A percentile compares a stretch with the other conserved stretches of the same genome.
These are phyloP conservation scores for Chlorella variabilis DNA, from an alignment of 163 green algal species.

Conservation along the genomic window DNA sequence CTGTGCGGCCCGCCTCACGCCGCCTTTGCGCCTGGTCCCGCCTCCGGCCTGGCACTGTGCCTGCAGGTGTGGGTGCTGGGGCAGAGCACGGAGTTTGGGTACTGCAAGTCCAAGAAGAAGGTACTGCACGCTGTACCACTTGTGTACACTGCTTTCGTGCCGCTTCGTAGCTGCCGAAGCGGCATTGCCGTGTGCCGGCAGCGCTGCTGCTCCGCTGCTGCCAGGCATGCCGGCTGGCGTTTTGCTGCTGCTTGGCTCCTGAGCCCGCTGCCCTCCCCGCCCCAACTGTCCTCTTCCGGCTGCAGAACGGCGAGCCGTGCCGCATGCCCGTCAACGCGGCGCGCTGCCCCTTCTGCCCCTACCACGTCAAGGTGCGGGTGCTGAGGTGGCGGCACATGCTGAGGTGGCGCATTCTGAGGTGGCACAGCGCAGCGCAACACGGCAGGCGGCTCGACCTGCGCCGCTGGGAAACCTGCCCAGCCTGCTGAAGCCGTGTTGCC, in stretches of 20 bases:
- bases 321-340: constrained; percentile 62
- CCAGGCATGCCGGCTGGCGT: too few species aligned
- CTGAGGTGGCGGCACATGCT: too few species aligned
- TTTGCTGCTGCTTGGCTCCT: too few species aligned
- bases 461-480: too few species aligned
- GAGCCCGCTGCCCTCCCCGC: neutral
- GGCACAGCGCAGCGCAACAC: neutral
- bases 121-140: constrained; percentile 9
- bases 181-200: neutral
- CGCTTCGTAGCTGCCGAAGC: neutral
- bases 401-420: too few species aligned
- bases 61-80: constrained; percentile 55
- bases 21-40: neutral
- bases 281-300: too few species aligned
- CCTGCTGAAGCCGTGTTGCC: too few species aligned
- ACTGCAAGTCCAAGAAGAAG: constrained; percentile 62
- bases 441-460: too few species aligned
- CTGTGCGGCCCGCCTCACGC: neutral
- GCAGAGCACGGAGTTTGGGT: constrained; percentile 60
- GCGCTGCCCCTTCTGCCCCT: constrained; percentile 69
- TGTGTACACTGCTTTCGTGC: too few species aligned
- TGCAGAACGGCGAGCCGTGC: constrained; percentile 66
- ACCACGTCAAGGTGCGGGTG: constrained; percentile 58
- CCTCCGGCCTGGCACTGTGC: neutral
- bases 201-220: too few species aligned